Evolutionary conservation across 306 rosid species (phyloP).

Genomic region (Rosa multiflora): DNA sequence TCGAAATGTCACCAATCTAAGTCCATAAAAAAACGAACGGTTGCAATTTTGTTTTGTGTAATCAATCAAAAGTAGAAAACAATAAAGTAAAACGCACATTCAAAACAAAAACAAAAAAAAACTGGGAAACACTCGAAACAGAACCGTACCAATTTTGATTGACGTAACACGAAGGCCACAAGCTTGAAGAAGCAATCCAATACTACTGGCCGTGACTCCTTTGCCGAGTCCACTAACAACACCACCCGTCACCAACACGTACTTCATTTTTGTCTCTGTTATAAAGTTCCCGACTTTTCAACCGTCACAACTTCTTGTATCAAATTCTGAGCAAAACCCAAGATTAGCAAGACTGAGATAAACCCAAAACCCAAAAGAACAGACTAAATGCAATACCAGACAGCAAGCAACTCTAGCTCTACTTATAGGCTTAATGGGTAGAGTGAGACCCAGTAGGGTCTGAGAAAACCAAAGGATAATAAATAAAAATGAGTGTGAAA

Average conservation of each 20-base stretch:
- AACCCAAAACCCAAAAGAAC: conserved; percentile 22
- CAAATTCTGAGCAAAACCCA: conserved; percentile 42
- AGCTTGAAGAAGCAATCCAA: conserved; percentile 71
- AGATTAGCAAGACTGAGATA: conserved; percentile 26
- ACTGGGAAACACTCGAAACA: conserved; percentile 3
- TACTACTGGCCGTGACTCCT: conserved; percentile 91
- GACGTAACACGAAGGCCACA: conserved; percentile 90
- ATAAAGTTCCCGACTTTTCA: background rate
- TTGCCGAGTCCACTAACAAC: conserved; percentile 95
- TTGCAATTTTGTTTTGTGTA: background rate
- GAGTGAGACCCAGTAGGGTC: conserved; percentile 39
- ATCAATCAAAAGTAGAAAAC: background rate
- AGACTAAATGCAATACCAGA: conserved; percentile 15
- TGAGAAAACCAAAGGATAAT: conserved; percentile 51
- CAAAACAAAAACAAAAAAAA: conserved; percentile 1
- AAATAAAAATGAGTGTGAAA: conserved; percentile 7
- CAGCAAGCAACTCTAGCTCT: conserved; percentile 11
- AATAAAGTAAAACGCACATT: background rate
- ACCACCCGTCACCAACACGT: conserved; percentile 89
- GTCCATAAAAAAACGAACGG: background rate
- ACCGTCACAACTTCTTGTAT: conserved; percentile 30
- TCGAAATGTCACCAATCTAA: background rate
- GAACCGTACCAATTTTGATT: conserved; percentile 71
- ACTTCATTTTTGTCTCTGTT: conserved; percentile 60
- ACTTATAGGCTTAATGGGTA: conserved; percentile 9